Base-by-base conservation (phyloP, 2,329 filamentous ascomycete genomes). In the Talaromyces marneffei region DNA sequence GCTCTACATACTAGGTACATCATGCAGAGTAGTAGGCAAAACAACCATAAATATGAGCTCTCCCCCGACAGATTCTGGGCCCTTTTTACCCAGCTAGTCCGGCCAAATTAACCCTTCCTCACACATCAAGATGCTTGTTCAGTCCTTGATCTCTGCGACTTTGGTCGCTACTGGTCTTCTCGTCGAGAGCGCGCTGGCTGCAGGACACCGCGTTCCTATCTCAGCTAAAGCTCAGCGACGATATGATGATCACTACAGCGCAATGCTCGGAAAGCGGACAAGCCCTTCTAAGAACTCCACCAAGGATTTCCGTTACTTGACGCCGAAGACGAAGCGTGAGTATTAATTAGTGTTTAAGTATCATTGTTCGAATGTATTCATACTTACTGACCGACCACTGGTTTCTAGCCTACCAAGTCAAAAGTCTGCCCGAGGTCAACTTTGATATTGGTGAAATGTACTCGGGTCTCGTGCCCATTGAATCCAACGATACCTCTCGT, bases 391-490 rank as follows among this genome's bases (percentile, higher is more conserved):
- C n/a, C n/a, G n/a, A n/a, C n/a, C n/a, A n/a, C n/a, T n/a, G n/a
- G n/a, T n/a, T n/a, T n/a, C 82, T 80, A 65, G 89, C 86, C 64
- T 82, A 80, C 23, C 85, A 90, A 42, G 83, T 91, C 66, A 85
- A 88, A 2, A 81, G 73, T 0, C 83, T 91, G 53, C 89, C 89
- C 0, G 86, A 90, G 18, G 85, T 91, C 0, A 70, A 81, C 27
- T 92, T 89, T 63, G 87, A 91, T 64, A 76, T 90, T 58, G 82
- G 82, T 23, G 78, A 80, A 67, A 76, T 77, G 55, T 80, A 79
- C 63, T 77, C 78, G 2, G 78, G 78, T 9, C 74, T 82, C 3
- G 69, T 87, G 6, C 83, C 84, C 4, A 85, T 87, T 65, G 79
- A 80, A 48, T 72, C 71, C 59, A 59, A 74, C 9, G 79, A 82